Evolutionary conservation across 805 yeast genomes (phyloP).

Genomic region (Cyberlindnera saturnus): DNA sequence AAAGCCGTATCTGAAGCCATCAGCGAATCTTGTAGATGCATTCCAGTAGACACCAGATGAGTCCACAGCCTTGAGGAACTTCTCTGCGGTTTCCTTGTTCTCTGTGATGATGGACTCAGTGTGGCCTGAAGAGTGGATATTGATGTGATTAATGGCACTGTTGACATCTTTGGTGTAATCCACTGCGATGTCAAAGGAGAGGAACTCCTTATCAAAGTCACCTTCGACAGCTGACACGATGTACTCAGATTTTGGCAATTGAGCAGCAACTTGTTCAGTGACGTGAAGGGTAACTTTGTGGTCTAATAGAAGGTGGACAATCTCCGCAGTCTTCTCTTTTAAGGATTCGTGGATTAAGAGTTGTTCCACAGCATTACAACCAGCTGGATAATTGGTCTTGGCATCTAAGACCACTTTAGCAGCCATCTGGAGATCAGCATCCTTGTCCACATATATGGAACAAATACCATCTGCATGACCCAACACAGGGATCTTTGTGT

Average conservation of each 20-base stretch:
- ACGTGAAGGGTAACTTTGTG: conserved; percentile 73
- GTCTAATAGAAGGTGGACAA: conserved; percentile 41
- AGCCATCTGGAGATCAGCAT: conserved; percentile 76
- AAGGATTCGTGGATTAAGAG: conserved; percentile 52
- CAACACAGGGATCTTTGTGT: conserved; percentile 91
- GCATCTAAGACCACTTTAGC: conserved; percentile 72
- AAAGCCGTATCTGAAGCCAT: conserved; percentile 96
- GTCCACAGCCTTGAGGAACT: conserved; percentile 79
- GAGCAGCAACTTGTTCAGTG: conserved; percentile 39
- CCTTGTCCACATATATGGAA: conserved; percentile 74
- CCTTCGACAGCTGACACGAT: conserved; percentile 47
- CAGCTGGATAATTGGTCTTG: conserved; percentile 96
- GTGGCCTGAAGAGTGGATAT: conserved; percentile 89
- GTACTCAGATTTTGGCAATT: conserved; percentile 22
- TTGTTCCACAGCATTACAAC: conserved; percentile 96
- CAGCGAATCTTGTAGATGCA: conserved; percentile 95
- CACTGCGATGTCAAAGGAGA: conserved; percentile 79
- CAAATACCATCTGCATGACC: conserved; percentile 99
- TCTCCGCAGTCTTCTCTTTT: conserved; percentile 30
- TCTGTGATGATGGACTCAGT: conserved; percentile 90
- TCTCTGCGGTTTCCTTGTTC: conserved; percentile 61
- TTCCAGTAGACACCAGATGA: conserved; percentile 98
- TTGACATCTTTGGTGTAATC: conserved; percentile 50
- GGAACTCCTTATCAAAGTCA: conserved; percentile 79
- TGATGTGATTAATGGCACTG: conserved; percentile 82